Conservation (phyloP, 1,284 basidiomycete genomes). For the Malassezia brasiliensis region DNA sequence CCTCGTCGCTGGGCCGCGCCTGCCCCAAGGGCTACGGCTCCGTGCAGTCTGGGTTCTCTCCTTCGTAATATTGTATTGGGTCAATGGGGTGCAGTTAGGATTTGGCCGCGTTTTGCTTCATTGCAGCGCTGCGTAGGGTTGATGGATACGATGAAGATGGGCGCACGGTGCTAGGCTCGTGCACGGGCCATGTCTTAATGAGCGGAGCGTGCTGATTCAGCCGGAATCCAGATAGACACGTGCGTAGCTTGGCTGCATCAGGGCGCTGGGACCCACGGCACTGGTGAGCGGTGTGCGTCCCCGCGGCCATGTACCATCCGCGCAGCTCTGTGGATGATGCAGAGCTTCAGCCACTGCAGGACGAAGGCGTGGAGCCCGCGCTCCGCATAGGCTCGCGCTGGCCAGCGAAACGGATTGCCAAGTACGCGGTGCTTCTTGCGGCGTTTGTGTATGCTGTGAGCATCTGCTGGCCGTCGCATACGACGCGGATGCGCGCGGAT, state of each 20-base stretch:
- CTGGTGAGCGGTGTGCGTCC: too few relatives aligned
- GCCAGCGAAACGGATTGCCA: conserved; percentile 1
- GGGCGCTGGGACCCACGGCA: too few relatives aligned
- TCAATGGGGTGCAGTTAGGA: too few relatives aligned
- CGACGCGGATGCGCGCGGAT: not conserved
- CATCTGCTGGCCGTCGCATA: conserved; percentile 9
- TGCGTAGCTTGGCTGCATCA: too few relatives aligned
- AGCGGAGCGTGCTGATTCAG: too few relatives aligned
- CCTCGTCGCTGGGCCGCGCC: conserved; percentile 56
- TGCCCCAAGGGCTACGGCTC: conserved; percentile 60
- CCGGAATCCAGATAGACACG: too few relatives aligned
- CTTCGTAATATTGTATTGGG: not conserved
- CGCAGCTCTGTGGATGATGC: not conserved
- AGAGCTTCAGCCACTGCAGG: not conserved
- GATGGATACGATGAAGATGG: too few relatives aligned
- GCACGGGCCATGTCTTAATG: too few relatives aligned
- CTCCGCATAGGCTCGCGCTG: not conserved
- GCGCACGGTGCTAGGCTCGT: too few relatives aligned
- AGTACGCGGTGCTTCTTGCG: not conserved
- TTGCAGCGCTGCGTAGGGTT: too few relatives aligned
- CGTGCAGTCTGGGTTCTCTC: conserved; percentile 52
- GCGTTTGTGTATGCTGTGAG: conserved; percentile 7
- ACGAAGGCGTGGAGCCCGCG: not conserved
- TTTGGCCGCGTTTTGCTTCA: too few relatives aligned
- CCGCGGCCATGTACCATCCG: not conserved